Conservation (phyloP, 2,329 filamentous ascomycete species). For the Curvularia spicifera region DNA sequence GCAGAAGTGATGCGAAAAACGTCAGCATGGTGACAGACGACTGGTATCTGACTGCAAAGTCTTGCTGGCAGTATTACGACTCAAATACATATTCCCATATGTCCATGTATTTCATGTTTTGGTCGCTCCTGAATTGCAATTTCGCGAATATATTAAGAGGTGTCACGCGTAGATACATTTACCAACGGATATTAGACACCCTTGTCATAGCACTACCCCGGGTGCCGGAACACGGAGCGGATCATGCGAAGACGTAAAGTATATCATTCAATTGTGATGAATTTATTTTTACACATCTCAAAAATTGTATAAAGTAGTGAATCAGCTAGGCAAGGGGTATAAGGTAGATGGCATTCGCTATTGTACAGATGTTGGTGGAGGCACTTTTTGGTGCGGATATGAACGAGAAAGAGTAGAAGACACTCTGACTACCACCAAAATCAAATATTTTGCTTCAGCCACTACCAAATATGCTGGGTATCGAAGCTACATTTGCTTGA, state of each 20-base stretch:
- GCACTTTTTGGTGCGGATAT: no score
- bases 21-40: conserved; percentile 12
- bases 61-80: neutral
- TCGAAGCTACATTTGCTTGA: neutral
- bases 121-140: conserved; percentile 6
- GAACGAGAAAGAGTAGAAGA: neutral
- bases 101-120: neutral
- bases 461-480: conserved; percentile 13
- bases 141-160: conserved; percentile 14
- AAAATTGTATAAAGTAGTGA: neutral
- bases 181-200: conserved; percentile 10
- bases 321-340: neutral
- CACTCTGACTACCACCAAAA: neutral
- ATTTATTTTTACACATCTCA: no score
- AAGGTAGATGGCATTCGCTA: neutral
- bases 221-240: neutral
- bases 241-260: neutral
- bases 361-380: neutral
- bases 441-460: neutral
- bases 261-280: neutral
- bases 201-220: neutral
- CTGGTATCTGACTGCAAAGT: neutral
- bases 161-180: conserved; percentile 14
- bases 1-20: conserved; percentile 13
- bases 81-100: neutral